A percentile compares a stretch with the other conserved stretches of the same genome.
Conservation (phyloP, 768 basidiomycete genomes). For the Chiua virens region DNA sequence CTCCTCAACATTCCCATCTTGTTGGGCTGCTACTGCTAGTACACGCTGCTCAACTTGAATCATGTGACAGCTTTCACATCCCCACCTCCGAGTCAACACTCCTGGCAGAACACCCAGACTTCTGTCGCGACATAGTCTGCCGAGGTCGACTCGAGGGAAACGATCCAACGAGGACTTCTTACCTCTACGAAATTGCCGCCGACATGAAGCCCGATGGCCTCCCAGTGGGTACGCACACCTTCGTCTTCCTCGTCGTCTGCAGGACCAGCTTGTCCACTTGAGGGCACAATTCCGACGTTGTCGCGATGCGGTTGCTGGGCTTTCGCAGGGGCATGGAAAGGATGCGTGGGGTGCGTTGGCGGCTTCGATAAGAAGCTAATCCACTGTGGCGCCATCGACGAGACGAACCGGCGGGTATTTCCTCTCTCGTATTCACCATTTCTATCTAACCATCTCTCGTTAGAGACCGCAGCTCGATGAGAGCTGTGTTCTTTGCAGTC, state of each 20-base stretch:
- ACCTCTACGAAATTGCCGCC: slow-evolving; percentile 89
- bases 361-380: slow-evolving; percentile 84
- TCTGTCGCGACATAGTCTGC: slow-evolving; percentile 74
- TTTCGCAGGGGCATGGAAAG: slow-evolving; percentile 51
- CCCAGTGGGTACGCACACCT: slow-evolving; percentile 63
- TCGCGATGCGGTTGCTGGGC: slow-evolving; percentile 30
- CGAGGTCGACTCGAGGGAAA: background rate
- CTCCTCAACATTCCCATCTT: too few relatives aligned
- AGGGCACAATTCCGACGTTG: too few relatives aligned
- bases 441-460: background rate
- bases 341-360: slow-evolving; percentile 75
- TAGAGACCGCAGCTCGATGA: slow-evolving; percentile 90
- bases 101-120: too few relatives aligned
- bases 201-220: slow-evolving; percentile 83
- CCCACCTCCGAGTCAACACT: too few relatives aligned
- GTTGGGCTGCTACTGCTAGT: too few relatives aligned
- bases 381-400: slow-evolving; percentile 70
- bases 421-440: too few relatives aligned
- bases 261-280: too few relatives aligned
- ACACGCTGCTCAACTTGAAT: too few relatives aligned
- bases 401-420: slow-evolving; percentile 53
- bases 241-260: slow-evolving; percentile 70
- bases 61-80: too few relatives aligned
- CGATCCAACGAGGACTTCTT: background rate
- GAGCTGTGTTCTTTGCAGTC: slow-evolving; percentile 85